Evolutionary conservation across 345 rosid species (phyloP).

Genomic region (Syzygium oleosum): DNA sequence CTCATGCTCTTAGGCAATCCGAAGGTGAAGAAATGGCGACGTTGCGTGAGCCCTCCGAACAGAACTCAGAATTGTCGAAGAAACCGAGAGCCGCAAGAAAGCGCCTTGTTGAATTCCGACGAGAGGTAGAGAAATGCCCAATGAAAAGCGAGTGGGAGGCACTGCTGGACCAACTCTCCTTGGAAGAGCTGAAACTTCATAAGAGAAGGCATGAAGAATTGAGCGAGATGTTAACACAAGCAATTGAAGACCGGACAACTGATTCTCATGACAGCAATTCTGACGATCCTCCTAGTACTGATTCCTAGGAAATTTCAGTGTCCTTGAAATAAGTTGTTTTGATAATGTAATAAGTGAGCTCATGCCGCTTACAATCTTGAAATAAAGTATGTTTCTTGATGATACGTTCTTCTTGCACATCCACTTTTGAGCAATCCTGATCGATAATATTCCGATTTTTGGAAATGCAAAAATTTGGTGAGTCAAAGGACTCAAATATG

Average conservation of each 20-base stretch:
- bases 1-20: neutral
- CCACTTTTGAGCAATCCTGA: neutral
- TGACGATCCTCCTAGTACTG: neutral
- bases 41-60: neutral
- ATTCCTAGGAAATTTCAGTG: neutral
- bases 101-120: neutral
- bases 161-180: neutral
- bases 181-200: neutral
- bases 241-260: neutral
- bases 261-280: neutral
- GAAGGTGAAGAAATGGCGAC: neutral
- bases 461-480: neutral
- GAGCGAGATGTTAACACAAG: neutral
- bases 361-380: neutral
- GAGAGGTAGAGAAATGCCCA: neutral
- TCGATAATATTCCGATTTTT: neutral
- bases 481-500: neutral
- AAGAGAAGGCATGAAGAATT: neutral
- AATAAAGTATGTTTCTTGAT: neutral
- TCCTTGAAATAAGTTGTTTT: neutral
- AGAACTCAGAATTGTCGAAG: neutral
- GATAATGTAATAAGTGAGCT: neutral
- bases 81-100: neutral
- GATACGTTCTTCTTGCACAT: neutral
- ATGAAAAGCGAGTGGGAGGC: neutral